A percentile compares a stretch with the other conserved stretches of the same genome.
phyloP scores from a whole-genome alignment of 2,329 filamentous ascomycete species.

The Exserohilum turcica region DNA sequence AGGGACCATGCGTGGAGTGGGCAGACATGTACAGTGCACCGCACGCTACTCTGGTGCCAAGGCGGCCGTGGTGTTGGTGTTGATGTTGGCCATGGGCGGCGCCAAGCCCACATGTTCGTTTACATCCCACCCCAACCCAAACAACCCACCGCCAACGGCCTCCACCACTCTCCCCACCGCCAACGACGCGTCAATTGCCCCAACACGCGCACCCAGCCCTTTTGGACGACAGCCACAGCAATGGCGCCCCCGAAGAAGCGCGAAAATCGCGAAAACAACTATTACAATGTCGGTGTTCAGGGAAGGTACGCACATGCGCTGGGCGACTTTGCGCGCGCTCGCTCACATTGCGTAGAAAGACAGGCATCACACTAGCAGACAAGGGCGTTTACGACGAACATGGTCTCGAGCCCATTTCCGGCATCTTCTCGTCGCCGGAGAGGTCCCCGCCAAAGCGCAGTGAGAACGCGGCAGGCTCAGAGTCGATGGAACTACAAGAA shows the following conservation, averaged over 20 bases:
- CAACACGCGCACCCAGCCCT: slow-evolving; percentile 20
- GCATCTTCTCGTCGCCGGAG: slow-evolving; percentile 85
- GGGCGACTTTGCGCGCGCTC: slow-evolving; percentile 4
- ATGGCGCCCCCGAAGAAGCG: slow-evolving; percentile 46
- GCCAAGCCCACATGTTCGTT: slow-evolving; percentile 16
- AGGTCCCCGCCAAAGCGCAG: slow-evolving; percentile 58
- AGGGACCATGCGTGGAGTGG: too few species aligned
- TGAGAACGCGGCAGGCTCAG: slow-evolving; percentile 57
- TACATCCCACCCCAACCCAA: slow-evolving; percentile 26
- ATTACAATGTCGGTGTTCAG: slow-evolving; percentile 48
- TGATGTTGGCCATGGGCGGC: too few species aligned
- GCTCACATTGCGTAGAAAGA: slow-evolving; percentile 68
- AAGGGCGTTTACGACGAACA: slow-evolving; percentile 83
- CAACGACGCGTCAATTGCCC: slow-evolving; percentile 19
- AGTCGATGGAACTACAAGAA: slow-evolving; percentile 67
- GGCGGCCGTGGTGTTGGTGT: background rate
- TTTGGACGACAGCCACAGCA: background rate
- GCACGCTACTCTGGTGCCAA: too few species aligned
- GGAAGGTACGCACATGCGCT: slow-evolving; percentile 38
- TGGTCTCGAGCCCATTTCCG: slow-evolving; percentile 86
- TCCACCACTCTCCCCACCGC: slow-evolving; percentile 1
- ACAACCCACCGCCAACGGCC: slow-evolving; percentile 25
- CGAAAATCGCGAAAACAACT: slow-evolving; percentile 49
- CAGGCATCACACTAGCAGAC: slow-evolving; percentile 80
- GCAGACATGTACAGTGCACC: too few species aligned